A percentile compares a stretch with the other conserved stretches of the same genome.
Conservation (phyloP, 78 protist species). For the Dictyostelium brefeldianum region DNA sequence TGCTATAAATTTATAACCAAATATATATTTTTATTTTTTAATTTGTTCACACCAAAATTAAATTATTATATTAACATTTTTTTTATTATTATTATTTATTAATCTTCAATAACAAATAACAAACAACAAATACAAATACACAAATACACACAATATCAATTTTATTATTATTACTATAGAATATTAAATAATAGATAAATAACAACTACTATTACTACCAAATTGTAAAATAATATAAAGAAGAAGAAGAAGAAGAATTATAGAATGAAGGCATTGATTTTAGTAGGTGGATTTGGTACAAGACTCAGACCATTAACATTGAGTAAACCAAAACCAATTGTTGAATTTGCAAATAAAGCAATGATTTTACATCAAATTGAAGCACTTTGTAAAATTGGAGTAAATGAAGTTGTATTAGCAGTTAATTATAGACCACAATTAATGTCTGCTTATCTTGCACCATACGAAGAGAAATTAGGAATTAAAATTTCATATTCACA, state of each 20-base stretch:
- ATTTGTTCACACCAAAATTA: too few species aligned
- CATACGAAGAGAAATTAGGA: conserved; percentile 82
- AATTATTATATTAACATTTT: too few species aligned
- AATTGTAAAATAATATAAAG: neutral
- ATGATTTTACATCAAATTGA: conserved; percentile 96
- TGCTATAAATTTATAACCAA: too few species aligned
- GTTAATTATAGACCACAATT: conserved; percentile 93
- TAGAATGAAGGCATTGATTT: conserved; percentile 96
- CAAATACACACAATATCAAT: neutral
- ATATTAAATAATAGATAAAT: neutral
- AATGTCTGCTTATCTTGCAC: conserved; percentile 82
- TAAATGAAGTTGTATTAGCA: conserved; percentile 94
- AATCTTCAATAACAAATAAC: too few species aligned
- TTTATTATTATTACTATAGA: neutral
- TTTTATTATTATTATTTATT: too few species aligned
- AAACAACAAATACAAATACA: neutral
- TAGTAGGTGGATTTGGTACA: conserved; percentile 98
- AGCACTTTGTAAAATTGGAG: conserved; percentile 93
- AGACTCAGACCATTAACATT: conserved; percentile 98
- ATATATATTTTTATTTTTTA: too few species aligned
- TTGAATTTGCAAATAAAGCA: conserved; percentile 95
- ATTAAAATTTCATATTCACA: conserved; percentile 88
- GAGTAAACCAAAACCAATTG: conserved; percentile 96
- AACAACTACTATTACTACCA: neutral
- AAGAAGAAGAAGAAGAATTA: neutral